These are phyloP conservation scores for Mortierella sp. DNA, from an alignment of 371 early-diverging fungal genomes.

Conservation along the genomic window DNA sequence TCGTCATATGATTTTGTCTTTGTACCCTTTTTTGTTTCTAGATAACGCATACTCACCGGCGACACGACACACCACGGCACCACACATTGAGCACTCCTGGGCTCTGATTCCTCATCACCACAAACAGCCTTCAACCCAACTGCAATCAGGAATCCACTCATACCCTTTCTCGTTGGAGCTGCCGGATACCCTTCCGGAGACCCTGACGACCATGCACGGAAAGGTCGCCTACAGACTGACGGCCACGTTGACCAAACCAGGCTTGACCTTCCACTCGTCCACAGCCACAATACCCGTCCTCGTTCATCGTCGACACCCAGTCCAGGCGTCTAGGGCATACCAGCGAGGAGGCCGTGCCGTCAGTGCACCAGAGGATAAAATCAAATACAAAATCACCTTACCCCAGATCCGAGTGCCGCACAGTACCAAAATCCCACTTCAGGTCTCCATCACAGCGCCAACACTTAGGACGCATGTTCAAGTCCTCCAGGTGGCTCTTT, in stretches of 20 bases:
- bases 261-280: slow-evolving; percentile 38
- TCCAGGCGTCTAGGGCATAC: slow-evolving; percentile 27
- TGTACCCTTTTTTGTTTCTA: slow-evolving; percentile 4
- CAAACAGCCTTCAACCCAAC: slow-evolving; percentile 38
- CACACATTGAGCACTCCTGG: slow-evolving; percentile 53
- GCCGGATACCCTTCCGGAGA: slow-evolving; percentile 55
- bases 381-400: slow-evolving; percentile 43
- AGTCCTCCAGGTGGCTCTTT: slow-evolving; percentile 47
- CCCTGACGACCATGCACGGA: slow-evolving; percentile 55
- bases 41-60: slow-evolving; percentile 51
- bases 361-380: slow-evolving; percentile 27
- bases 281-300: slow-evolving; percentile 39
- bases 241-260: slow-evolving; percentile 48
- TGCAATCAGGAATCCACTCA: slow-evolving; percentile 58
- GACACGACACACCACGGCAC: slow-evolving; percentile 38
- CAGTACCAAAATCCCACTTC: slow-evolving; percentile 39
- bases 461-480: slow-evolving; percentile 14
- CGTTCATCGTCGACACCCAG: slow-evolving; percentile 36
- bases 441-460: slow-evolving; percentile 43
- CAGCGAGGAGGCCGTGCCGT: slow-evolving; percentile 35
- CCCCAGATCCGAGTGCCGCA: slow-evolving; percentile 49
- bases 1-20: too few relatives aligned
- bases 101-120: slow-evolving; percentile 43
- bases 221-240: slow-evolving; percentile 48
- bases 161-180: slow-evolving; percentile 58